phyloP scores from a whole-genome alignment of 169 alveolate genomes.

The Neospora caninum region DNA sequence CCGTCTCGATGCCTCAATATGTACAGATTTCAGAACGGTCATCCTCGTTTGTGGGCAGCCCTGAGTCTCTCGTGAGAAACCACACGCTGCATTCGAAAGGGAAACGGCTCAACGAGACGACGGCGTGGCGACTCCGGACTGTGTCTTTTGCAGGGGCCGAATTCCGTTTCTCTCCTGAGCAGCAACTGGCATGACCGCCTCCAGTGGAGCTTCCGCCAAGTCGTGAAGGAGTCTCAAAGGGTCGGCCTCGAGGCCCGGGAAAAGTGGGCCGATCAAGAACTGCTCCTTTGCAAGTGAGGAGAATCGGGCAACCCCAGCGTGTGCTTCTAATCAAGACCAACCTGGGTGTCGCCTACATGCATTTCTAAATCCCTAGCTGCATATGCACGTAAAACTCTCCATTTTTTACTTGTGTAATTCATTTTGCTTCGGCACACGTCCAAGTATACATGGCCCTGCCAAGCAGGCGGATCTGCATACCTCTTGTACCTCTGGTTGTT shows the following conservation, averaged over 20 bases:
- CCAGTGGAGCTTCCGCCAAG: constrained; percentile 66
- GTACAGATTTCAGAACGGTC: not conserved
- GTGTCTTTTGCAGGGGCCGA: constrained; percentile 51
- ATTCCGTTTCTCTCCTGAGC: constrained; percentile 54
- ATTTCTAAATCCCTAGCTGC: not conserved
- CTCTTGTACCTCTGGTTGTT: too few species aligned
- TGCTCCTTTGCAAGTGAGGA: constrained; percentile 22
- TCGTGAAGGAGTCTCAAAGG: not conserved
- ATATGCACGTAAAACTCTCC: too few species aligned
- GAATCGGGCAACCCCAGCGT: too few species aligned
- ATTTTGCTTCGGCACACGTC: too few species aligned
- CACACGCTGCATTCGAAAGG: not conserved
- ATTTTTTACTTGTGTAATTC: too few species aligned
- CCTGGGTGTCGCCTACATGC: not conserved
- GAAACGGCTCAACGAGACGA: not conserved
- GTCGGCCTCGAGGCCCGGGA: not conserved
- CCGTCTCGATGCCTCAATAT: not conserved
- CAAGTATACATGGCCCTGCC: too few species aligned
- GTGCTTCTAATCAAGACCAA: too few species aligned
- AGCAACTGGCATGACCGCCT: constrained; percentile 71
- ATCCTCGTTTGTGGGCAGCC: not conserved
- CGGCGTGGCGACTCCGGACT: not conserved
- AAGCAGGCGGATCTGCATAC: too few species aligned
- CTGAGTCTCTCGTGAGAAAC: not conserved
- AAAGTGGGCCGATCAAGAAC: not conserved